Percentiles rank a stretch among this genome's conserved stretches.
Evolutionary conservation across 129 eudicot genomes (phyloP).

Genomic region (Arctium minus): DNA sequence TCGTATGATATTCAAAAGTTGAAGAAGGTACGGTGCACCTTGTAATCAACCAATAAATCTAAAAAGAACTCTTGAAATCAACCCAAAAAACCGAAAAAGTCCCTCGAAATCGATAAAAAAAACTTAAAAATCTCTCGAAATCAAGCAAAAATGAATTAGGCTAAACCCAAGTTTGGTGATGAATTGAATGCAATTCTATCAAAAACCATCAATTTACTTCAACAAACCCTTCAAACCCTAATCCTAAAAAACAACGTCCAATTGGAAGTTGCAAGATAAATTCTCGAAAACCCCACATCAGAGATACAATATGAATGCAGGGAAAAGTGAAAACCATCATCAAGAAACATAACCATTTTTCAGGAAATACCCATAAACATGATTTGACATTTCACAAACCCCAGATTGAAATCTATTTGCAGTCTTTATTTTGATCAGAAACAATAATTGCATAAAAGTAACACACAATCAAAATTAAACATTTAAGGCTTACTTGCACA

Average conservation of each 20-base stretch:
- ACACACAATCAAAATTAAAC: not conserved
- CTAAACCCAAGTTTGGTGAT: no score
- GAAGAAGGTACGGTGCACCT: no score
- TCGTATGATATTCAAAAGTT: no score
- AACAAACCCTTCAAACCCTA: not conserved
- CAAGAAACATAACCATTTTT: not conserved
- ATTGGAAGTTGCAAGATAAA: not conserved
- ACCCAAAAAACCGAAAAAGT: no score
- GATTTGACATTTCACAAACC: constrained; percentile 1
- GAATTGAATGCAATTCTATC: no score
- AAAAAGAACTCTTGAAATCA: no score
- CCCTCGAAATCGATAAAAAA: no score
- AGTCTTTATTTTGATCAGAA: not conserved
- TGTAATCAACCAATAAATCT: no score
- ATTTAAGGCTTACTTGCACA: constrained; percentile 50
- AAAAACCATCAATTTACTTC: not conserved
- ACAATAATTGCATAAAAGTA: not conserved
- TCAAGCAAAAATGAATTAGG: no score
- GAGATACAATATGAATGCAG: not conserved
- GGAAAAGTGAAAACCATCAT: not conserved
- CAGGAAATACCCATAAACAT: not conserved
- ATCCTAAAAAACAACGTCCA: not conserved
- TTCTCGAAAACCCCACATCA: not conserved
- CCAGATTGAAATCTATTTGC: not conserved
- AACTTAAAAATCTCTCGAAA: no score